A percentile compares a stretch with the other conserved stretches of the same genome.
These are phyloP conservation scores for Umbilicus rupestris DNA, from an alignment of 164 flowering plant genomes.

Conservation along the genomic window DNA sequence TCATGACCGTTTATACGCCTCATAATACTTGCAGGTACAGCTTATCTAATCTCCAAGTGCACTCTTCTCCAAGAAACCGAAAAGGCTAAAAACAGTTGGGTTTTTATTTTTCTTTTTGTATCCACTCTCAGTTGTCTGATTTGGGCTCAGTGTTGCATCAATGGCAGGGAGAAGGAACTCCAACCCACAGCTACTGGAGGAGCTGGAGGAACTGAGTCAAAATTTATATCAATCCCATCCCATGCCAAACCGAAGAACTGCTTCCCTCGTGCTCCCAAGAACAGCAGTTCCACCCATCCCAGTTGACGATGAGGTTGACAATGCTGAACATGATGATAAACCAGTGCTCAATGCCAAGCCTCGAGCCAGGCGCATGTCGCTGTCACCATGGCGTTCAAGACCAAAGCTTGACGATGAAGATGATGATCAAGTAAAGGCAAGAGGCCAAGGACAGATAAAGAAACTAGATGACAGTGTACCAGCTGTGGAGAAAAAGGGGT, in stretches of 20 bases:
- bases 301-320: slow-evolving; percentile 15
- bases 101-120: background rate
- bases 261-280: slow-evolving; percentile 77
- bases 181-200: slow-evolving; percentile 51
- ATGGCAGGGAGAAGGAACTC: slow-evolving; percentile 33
- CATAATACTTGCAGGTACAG: background rate
- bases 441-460: slow-evolving; percentile 11
- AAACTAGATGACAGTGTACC: slow-evolving; percentile 20
- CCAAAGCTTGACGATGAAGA: slow-evolving; percentile 37
- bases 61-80: background rate
- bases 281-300: slow-evolving; percentile 31
- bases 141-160: background rate
- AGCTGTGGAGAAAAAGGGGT: slow-evolving; percentile 49
- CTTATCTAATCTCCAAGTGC: background rate
- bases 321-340: slow-evolving; percentile 14
- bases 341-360: slow-evolving; percentile 18
- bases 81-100: background rate
- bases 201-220: slow-evolving; percentile 63
- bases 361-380: slow-evolving; percentile 58
- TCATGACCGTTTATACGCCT: slow-evolving; percentile 15
- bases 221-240: slow-evolving; percentile 60
- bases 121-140: background rate
- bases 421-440: slow-evolving; percentile 9
- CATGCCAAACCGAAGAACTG: slow-evolving; percentile 41
- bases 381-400: slow-evolving; percentile 83